These are phyloP conservation scores for Cryoendolithus antarcticus DNA, from an alignment of 2,329 filamentous ascomycete genomes.

Conservation along the genomic window DNA sequence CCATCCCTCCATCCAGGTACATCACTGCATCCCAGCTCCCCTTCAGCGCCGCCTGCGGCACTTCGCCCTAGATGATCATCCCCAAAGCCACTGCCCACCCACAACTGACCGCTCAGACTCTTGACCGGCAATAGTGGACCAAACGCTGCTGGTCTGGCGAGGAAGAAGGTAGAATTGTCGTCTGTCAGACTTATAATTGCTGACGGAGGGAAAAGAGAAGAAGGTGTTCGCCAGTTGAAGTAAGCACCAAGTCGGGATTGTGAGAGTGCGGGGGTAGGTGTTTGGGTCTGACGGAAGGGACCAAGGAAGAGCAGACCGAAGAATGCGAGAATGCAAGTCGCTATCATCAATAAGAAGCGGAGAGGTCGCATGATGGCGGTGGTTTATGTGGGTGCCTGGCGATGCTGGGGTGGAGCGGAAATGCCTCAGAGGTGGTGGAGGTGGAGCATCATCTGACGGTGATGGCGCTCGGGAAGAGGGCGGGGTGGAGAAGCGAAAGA, in stretches of 20 bases:
- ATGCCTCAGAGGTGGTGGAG: no score
- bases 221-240: constrained; percentile 44
- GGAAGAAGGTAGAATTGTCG: constrained; percentile 95
- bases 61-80: constrained; percentile 57
- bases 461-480: no score
- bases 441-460: no score
- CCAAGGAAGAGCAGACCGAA: constrained; percentile 32
- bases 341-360: constrained; percentile 30
- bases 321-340: constrained; percentile 30
- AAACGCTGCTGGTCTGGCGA: constrained; percentile 85
- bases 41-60: constrained; percentile 45
- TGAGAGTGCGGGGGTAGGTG: constrained; percentile 11
- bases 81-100: constrained; percentile 85
- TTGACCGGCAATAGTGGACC: constrained; percentile 63
- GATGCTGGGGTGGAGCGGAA: no score
- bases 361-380: constrained; percentile 26
- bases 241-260: constrained; percentile 27
- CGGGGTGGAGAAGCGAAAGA: no score
- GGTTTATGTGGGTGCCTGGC: neutral
- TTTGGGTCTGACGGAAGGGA: constrained; percentile 13
- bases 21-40: constrained; percentile 90
- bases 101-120: constrained; percentile 78
- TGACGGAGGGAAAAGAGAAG: constrained; percentile 86
- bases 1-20: constrained; percentile 74
- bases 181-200: constrained; percentile 93